These are phyloP conservation scores for Parmelia sp. DNA, from an alignment of 495 filamentous ascomycete species.

Conservation along the genomic window DNA sequence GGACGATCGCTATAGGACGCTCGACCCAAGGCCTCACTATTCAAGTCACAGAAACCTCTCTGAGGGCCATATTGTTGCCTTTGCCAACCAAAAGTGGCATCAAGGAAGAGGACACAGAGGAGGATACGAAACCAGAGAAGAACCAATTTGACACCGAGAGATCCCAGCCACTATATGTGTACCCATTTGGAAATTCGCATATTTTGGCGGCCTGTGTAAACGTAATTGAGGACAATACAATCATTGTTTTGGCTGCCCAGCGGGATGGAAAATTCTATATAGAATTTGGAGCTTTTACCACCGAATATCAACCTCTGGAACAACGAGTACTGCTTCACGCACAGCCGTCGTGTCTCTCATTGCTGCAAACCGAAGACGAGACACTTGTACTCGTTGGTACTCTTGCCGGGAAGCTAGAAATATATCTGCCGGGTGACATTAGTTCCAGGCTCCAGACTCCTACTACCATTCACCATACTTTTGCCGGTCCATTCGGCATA, in stretches of 20 bases:
- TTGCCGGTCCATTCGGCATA: constrained; percentile 20
- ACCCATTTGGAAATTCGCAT: neutral
- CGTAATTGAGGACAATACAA: neutral
- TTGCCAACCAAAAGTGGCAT: neutral
- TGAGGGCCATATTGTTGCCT: constrained; percentile 3
- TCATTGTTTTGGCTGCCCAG: neutral
- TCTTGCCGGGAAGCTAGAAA: constrained; percentile 12
- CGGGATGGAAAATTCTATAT: constrained; percentile 7
- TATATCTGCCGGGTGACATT: neutral
- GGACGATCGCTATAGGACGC: constrained; percentile 51
- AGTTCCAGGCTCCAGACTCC: constrained; percentile 1
- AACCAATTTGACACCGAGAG: neutral
- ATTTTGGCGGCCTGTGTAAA: constrained; percentile 10
- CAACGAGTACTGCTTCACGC: neutral
- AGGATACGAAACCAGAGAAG: neutral
- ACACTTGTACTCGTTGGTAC: constrained; percentile 11
- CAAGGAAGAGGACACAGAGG: constrained; percentile 6
- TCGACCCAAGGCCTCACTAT: constrained; percentile 39
- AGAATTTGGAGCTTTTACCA: constrained; percentile 5
- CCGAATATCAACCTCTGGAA: constrained; percentile 9
- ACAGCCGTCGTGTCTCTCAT: constrained; percentile 7
- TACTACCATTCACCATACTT: constrained; percentile 11
- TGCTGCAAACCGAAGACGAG: neutral
- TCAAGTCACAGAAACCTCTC: constrained; percentile 46
- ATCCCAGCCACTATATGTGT: neutral